Percentiles rank a stretch among this genome's conserved stretches.
Evolutionary conservation across 169 alveolate genomes (phyloP).

Genomic region (Cryptosporidium andersoni): DNA sequence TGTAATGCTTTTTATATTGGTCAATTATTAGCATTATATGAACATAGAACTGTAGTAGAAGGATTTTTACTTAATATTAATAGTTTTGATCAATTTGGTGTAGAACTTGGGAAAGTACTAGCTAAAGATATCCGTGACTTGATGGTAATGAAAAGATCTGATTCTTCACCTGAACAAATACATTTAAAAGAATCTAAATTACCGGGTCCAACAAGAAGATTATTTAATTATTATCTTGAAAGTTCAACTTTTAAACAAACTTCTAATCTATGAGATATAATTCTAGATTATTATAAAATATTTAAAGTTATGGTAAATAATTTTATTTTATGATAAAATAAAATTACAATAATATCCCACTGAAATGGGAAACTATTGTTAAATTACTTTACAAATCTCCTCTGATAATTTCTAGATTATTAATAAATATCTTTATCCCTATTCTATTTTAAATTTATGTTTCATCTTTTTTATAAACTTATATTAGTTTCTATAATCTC

Average conservation of each 20-base stretch:
- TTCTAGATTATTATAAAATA: no score
- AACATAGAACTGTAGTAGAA: slow-evolving; percentile 96
- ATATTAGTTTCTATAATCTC: background rate
- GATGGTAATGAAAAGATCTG: slow-evolving; percentile 17
- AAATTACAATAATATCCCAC: no score
- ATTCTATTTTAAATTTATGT: background rate
- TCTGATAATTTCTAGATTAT: no score
- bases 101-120: slow-evolving; percentile 90
- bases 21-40: slow-evolving; percentile 94
- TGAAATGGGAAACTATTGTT: no score
- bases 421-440: background rate
- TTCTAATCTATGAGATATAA: no score
- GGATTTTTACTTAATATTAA: slow-evolving; percentile 96
- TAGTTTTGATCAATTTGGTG: slow-evolving; percentile 98
- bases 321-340: no score
- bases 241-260: background rate
- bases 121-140: slow-evolving; percentile 81
- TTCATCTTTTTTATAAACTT: background rate
- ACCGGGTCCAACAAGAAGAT: slow-evolving; percentile 73
- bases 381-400: no score
- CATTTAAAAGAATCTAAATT: slow-evolving; percentile 54
- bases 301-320: no score
- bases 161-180: slow-evolving; percentile 47
- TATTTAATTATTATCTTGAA: slow-evolving; percentile 41
- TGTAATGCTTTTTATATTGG: slow-evolving; percentile 91